phyloP scores from a whole-genome alignment of 2,329 filamentous ascomycete genomes.

The Paracamarosporium sp. region DNA sequence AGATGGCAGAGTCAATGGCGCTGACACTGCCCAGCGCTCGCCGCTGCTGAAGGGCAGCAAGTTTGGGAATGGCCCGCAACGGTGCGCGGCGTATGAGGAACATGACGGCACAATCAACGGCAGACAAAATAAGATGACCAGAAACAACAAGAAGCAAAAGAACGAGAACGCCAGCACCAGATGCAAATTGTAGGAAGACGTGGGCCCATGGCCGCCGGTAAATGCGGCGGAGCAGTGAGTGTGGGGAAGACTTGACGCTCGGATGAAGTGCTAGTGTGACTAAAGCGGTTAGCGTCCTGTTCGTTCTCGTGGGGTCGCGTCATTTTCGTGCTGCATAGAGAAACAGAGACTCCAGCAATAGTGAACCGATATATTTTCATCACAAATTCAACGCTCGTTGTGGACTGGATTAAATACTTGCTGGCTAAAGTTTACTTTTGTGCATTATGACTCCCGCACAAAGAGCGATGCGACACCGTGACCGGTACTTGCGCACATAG shows the following conservation, averaged over 20 bases:
- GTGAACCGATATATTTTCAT: no score
- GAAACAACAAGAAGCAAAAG: constrained; percentile 10
- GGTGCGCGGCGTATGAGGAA: constrained; percentile 35
- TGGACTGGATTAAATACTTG: no score
- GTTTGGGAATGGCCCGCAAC: constrained; percentile 24
- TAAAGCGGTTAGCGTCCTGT: constrained; percentile 5
- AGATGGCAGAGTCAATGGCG: constrained; percentile 58
- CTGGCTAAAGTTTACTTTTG: no score
- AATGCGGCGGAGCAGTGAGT: constrained; percentile 28
- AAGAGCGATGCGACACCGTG: constrained; percentile 41
- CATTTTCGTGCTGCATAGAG: not conserved
- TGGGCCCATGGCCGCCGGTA: constrained; percentile 22
- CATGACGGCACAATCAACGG: constrained; percentile 27
- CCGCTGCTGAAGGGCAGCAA: constrained; percentile 24
- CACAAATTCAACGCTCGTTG: no score
- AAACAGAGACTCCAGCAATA: no score
- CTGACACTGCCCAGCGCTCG: constrained; percentile 40
- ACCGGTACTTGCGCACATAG: constrained; percentile 71
- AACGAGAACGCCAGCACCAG: constrained; percentile 14
- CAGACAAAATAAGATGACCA: constrained; percentile 8
- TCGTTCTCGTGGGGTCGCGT: not conserved
- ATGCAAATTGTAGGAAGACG: constrained; percentile 19
- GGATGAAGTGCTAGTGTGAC: constrained; percentile 3
- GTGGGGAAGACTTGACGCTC: constrained; percentile 31
- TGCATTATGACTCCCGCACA: constrained; percentile 31